phyloP scores from a whole-genome alignment of 768 basidiomycete species.

The Omphalotus guepiniiformis region DNA sequence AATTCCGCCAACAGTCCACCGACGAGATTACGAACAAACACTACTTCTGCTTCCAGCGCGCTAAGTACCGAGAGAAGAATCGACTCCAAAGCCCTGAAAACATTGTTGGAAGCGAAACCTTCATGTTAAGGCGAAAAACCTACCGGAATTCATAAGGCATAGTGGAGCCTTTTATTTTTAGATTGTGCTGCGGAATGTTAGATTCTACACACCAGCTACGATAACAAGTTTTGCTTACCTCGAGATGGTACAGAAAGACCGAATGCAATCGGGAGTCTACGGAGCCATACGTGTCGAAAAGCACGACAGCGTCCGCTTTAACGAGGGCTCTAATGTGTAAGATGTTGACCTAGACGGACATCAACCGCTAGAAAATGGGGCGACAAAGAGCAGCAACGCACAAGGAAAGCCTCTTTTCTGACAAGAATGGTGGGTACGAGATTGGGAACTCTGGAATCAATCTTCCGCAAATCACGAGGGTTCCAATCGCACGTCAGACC shows the following conservation, averaged over 20 bases:
- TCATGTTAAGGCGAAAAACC: conserved; percentile 10
- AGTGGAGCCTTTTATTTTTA: conserved; percentile 64
- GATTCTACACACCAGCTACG: conserved; percentile 4
- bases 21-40: conserved; percentile 87
- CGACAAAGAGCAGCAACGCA: conserved; percentile 31
- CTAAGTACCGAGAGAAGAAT: conserved; percentile 87
- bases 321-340: conserved; percentile 93
- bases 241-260: conserved; percentile 83
- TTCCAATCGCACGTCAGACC: conserved; percentile 28
- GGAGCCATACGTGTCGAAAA: conserved; percentile 91
- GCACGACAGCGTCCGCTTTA: conserved; percentile 85
- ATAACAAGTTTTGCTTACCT: conserved; percentile 40
- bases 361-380: conserved; percentile 1
- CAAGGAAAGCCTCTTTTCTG: conserved; percentile 83
- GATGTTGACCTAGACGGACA: conserved; percentile 68
- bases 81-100: conserved; percentile 83
- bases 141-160: conserved; percentile 89
- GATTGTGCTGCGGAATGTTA: conserved; percentile 59
- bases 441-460: conserved; percentile 92
- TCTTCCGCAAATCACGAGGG: conserved; percentile 95
- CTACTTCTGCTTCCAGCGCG: conserved; percentile 95
- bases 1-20: conserved; percentile 88
- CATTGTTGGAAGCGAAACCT: conserved; percentile 16
- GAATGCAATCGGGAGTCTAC: conserved; percentile 83
- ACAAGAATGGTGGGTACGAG: conserved; percentile 92